A percentile compares a stretch with the other conserved stretches of the same genome.
phyloP scores from a whole-genome alignment of 2,329 filamentous ascomycete species.

The Madurella mycetomatis region DNA sequence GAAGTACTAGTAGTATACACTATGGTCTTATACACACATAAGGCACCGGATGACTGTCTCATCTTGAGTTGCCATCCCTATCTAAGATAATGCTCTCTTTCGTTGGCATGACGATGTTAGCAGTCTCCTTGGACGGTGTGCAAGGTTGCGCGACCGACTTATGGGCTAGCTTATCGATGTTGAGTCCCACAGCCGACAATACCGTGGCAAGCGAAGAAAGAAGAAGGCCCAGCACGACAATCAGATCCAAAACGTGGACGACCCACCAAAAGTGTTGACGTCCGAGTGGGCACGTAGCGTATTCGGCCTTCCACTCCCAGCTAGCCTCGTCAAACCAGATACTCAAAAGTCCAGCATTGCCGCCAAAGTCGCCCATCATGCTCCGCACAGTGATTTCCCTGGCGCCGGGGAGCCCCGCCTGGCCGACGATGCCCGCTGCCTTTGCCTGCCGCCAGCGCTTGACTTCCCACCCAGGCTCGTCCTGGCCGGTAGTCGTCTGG shows the following conservation, averaged over 20 bases:
- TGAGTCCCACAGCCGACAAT: constrained; percentile 17
- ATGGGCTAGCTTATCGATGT: constrained; percentile 11
- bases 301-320: constrained; percentile 79
- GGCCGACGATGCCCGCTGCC: constrained; percentile 37
- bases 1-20: no score
- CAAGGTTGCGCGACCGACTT: background rate
- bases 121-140: background rate
- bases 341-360: constrained; percentile 82
- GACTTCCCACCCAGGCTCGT: constrained; percentile 43
- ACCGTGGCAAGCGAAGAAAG: constrained; percentile 21
- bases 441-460: constrained; percentile 45
- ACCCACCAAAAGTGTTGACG: constrained; percentile 94
- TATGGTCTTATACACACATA: no score
- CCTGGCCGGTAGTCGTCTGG: constrained; percentile 43
- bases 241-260: constrained; percentile 69
- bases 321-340: constrained; percentile 76
- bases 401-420: constrained; percentile 55
- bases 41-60: no score
- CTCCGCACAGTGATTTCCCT: constrained; percentile 90
- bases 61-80: no score
- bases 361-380: constrained; percentile 98
- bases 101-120: background rate
- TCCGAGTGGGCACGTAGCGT: constrained; percentile 71
- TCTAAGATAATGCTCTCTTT: no score
- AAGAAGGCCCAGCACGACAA: constrained; percentile 33